Evolutionary conservation across 202 grass and related monocot genomes (phyloP).

Genomic region (Carex arenaria): DNA sequence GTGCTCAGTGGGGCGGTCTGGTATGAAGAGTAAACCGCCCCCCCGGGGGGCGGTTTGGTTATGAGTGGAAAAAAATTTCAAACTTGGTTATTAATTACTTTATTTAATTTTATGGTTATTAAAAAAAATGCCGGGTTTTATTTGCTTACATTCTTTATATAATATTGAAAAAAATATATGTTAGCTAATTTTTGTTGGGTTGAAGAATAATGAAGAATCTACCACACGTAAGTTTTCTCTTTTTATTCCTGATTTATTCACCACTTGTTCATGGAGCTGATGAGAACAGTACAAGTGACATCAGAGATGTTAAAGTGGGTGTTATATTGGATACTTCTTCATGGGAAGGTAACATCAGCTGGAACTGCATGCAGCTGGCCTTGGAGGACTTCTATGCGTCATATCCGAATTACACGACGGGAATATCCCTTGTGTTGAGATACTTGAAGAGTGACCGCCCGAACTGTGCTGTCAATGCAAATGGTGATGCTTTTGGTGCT

Average conservation of each 20-base stretch:
- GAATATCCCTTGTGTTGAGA: slow-evolving; percentile 40
- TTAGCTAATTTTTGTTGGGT: too few relatives aligned
- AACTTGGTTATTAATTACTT: too few relatives aligned
- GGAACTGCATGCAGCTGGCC: slow-evolving; percentile 56
- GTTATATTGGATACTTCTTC: slow-evolving; percentile 52
- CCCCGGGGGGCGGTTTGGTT: too few relatives aligned
- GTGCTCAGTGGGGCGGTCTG: too few relatives aligned
- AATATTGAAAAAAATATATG: too few relatives aligned
- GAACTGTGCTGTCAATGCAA: background rate
- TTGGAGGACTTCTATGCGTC: slow-evolving; percentile 56
- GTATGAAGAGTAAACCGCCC: too few relatives aligned
- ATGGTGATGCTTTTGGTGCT: slow-evolving; percentile 22
- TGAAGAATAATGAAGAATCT: background rate
- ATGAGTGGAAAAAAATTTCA: too few relatives aligned
- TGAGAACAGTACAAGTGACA: background rate
- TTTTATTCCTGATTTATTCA: background rate
- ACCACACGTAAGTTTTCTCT: background rate
- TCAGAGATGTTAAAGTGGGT: slow-evolving; percentile 41
- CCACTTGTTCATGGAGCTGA: background rate
- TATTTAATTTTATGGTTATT: too few relatives aligned
- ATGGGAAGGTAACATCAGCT: slow-evolving; percentile 49
- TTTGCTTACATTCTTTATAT: too few relatives aligned
- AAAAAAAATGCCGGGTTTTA: too few relatives aligned
- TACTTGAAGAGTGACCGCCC: slow-evolving; percentile 8
- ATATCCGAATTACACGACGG: slow-evolving; percentile 13